Base-by-base conservation (phyloP, 2,329 filamentous ascomycete species). In the Fusarium coicis region DNA sequence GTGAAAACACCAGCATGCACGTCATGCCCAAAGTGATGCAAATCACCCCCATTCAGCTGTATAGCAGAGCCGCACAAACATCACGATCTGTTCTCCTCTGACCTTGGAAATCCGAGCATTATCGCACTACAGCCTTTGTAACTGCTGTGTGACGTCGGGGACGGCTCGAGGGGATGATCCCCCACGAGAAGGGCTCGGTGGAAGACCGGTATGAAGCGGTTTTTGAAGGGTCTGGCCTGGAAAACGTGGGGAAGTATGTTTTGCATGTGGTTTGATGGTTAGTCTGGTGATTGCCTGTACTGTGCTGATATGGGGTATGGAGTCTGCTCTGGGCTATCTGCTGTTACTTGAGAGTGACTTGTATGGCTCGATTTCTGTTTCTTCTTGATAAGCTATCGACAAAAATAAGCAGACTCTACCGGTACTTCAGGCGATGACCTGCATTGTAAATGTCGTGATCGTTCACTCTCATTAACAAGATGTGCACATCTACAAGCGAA, bases 181-280 rank as follows among this genome's bases (percentile, higher is more conserved):
- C 68, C 68, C 68, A 70, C 68, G 46, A 57, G 52, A 52, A 65
- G 19, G 61, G 55, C 40, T 55, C 42, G 61, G 39, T 61, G 42
- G 14, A 32, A 68, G 32, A 32, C 49, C 65, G 66, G 66, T 44
- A 69, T 57, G 50, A 49, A 53, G 50, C 66, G 66, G 68, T 58
- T 56, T 67, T 37, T 34, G 43, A 50, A 67, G 40, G 63, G 54
- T 49, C 37, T 57, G 16, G 54, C 15, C n/a, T 16, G 26, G 50
- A 50, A 37, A 66, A 56, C 61, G 66, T 70, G 55, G 66, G 60
- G 60, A 59, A 43, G 28, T 66, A 70, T 66, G 68, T 69, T 69
- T 64, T 64, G 66, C 66, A 70, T 70, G 62, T 56, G 43, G 47
- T 49, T 53, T 50, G 32, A 46, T 39, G 32, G 40, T 32, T 43